phyloP scores from a whole-genome alignment of 2,329 filamentous ascomycete species.

The Colletotrichum liaoningense region DNA sequence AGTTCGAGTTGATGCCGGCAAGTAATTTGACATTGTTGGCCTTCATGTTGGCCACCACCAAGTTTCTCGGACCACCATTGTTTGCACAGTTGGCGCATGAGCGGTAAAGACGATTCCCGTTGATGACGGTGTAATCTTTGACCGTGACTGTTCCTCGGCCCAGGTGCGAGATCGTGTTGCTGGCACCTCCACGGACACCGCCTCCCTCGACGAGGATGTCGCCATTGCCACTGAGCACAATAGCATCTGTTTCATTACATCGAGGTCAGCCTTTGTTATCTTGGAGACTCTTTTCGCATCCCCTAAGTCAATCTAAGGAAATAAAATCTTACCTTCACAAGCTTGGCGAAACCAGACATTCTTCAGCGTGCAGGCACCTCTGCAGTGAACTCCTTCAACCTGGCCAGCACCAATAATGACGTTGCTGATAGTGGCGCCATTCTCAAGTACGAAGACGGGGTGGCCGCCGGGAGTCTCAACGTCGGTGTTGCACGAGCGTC shows the following conservation, averaged over 20 bases:
- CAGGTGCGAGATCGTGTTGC: slow-evolving; percentile 47
- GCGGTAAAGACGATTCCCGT: slow-evolving; percentile 55
- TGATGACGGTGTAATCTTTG: slow-evolving; percentile 49
- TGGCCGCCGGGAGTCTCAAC: slow-evolving; percentile 43
- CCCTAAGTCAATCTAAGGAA: too few species aligned
- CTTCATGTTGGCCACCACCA: neutral
- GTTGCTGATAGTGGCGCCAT: slow-evolving; percentile 61
- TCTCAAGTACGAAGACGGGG: slow-evolving; percentile 61
- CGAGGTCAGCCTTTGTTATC: too few species aligned
- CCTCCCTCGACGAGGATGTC: slow-evolving; percentile 42
- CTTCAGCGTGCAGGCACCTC: slow-evolving; percentile 53
- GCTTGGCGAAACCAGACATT: slow-evolving; percentile 52
- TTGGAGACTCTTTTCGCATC: too few species aligned
- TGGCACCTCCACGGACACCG: slow-evolving; percentile 43
- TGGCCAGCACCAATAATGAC: slow-evolving; percentile 63
- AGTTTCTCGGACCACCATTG: slow-evolving; percentile 11
- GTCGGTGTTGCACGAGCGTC: slow-evolving; percentile 30
- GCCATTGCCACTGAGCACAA: slow-evolving; percentile 1
- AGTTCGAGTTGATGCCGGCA: slow-evolving; percentile 53
- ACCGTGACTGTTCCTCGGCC: slow-evolving; percentile 43
- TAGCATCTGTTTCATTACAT: neutral
- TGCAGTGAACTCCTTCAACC: slow-evolving; percentile 62
- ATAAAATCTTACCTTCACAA: slow-evolving; percentile 44
- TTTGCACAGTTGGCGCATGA: slow-evolving; percentile 54
- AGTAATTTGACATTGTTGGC: slow-evolving; percentile 41